These are phyloP conservation scores for Aquanectria penicillioides DNA, from an alignment of 2,329 filamentous ascomycete genomes.

Conservation along the genomic window DNA sequence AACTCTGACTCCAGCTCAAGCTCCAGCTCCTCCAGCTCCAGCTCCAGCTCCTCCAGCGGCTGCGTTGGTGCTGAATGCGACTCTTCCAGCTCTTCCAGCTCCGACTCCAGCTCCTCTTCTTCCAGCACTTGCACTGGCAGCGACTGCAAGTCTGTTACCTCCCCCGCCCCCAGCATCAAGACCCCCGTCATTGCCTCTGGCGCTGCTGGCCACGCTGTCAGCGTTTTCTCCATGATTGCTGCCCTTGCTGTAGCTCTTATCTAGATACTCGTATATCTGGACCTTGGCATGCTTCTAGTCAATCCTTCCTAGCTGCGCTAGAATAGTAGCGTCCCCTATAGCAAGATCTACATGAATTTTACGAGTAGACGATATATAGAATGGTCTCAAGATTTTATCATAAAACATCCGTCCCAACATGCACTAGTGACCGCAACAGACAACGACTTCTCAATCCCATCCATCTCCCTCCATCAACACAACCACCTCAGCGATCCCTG, in stretches of 20 bases:
- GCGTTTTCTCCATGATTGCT: neutral
- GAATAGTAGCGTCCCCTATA: no score
- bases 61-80: conserved; percentile 6
- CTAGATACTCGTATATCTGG: neutral
- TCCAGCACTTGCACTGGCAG: conserved; percentile 6
- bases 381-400: no score
- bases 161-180: neutral
- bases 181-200: conserved; percentile 28
- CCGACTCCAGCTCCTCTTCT: conserved; percentile 10
- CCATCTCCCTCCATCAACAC: no score
- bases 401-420: no score
- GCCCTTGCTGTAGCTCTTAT: neutral
- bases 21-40: conserved; percentile 15
- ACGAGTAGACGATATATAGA: no score
- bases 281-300: neutral
- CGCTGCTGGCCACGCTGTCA: conserved; percentile 20
- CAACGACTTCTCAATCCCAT: no score
- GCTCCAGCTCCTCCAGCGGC: conserved; percentile 8
- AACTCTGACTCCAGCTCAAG: no score
- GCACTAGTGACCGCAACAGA: no score
- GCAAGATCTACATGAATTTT: no score
- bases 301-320: no score
- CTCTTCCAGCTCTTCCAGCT: conserved; percentile 16
- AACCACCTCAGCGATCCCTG: no score
- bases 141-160: neutral